Evolutionary conservation across 2,329 filamentous ascomycete genomes (phyloP).

Genomic region (Aspergillus cejpii): DNA sequence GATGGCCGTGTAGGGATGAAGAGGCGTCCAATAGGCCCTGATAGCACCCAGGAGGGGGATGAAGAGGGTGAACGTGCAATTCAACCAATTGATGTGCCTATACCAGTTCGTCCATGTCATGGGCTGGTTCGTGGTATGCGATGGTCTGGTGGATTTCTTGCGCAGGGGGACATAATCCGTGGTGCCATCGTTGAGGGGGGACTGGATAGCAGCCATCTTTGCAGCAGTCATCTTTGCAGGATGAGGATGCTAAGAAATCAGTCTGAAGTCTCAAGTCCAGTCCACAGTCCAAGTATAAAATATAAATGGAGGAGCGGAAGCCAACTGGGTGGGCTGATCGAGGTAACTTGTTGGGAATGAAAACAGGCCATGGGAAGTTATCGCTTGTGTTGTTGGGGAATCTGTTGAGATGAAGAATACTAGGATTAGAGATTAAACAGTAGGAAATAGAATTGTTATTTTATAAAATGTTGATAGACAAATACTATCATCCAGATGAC

Average conservation of each 20-base stretch:
- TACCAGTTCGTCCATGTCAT: constrained; percentile 75
- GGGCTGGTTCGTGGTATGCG: constrained; percentile 71
- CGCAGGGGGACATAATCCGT: neutral
- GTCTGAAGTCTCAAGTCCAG: no score
- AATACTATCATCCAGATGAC: neutral
- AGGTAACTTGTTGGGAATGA: neutral
- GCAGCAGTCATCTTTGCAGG: neutral
- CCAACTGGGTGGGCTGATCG: no score
- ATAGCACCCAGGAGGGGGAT: constrained; percentile 66
- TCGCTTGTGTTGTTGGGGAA: neutral
- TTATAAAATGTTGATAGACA: neutral
- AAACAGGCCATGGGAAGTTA: neutral
- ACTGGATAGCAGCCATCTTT: neutral
- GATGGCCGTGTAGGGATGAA: constrained; percentile 59
- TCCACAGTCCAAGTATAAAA: no score
- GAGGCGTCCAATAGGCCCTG: constrained; percentile 66
- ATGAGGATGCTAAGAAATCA: no score
- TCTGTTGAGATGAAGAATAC: neutral
- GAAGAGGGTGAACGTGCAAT: constrained; percentile 67
- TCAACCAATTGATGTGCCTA: constrained; percentile 86
- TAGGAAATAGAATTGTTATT: neutral
- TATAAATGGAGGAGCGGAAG: no score
- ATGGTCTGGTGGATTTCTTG: constrained; percentile 50
- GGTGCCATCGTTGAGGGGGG: neutral
- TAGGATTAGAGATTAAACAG: neutral